Percentiles rank a stretch among this genome's conserved stretches.
phyloP scores from a whole-genome alignment of 2,329 filamentous ascomycete species.

The Neofusicoccum cordaticola region DNA sequence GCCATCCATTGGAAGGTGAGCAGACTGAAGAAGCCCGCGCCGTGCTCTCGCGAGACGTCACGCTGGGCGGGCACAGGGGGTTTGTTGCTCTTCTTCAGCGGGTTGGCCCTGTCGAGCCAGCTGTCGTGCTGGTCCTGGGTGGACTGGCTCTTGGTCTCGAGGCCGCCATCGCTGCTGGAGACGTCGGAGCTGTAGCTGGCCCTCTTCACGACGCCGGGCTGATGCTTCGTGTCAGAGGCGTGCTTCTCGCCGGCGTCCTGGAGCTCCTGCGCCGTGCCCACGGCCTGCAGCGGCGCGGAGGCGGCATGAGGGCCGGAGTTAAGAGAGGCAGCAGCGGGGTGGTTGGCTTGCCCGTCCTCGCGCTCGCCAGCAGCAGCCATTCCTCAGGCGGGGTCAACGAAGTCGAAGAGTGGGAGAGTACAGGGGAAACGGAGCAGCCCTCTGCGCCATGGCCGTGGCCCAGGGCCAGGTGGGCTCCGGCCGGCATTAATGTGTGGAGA shows the following conservation, averaged over 20 bases:
- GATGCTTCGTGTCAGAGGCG: slow-evolving; percentile 13
- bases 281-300: slow-evolving; percentile 36
- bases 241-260: slow-evolving; percentile 20
- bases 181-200: slow-evolving; percentile 26
- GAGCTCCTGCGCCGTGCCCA: slow-evolving; percentile 29
- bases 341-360: slow-evolving; percentile 35
- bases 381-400: background rate
- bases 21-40: slow-evolving; percentile 69
- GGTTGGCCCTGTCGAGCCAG: slow-evolving; percentile 59
- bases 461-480: background rate
- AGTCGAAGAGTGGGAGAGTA: background rate
- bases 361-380: slow-evolving; percentile 31
- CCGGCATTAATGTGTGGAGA: slow-evolving; percentile 1
- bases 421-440: background rate
- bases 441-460: background rate
- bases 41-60: slow-evolving; percentile 64
- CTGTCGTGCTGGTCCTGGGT: background rate
- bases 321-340: slow-evolving; percentile 29
- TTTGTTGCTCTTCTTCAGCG: slow-evolving; percentile 46
- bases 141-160: slow-evolving; percentile 20
- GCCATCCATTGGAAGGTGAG: slow-evolving; percentile 89
- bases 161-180: slow-evolving; percentile 28
- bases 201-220: slow-evolving; percentile 20
- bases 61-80: slow-evolving; percentile 58
- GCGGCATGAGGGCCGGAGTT: slow-evolving; percentile 41